phyloP scores from a whole-genome alignment of 805 yeast species.

The Kazachstania africana region DNA sequence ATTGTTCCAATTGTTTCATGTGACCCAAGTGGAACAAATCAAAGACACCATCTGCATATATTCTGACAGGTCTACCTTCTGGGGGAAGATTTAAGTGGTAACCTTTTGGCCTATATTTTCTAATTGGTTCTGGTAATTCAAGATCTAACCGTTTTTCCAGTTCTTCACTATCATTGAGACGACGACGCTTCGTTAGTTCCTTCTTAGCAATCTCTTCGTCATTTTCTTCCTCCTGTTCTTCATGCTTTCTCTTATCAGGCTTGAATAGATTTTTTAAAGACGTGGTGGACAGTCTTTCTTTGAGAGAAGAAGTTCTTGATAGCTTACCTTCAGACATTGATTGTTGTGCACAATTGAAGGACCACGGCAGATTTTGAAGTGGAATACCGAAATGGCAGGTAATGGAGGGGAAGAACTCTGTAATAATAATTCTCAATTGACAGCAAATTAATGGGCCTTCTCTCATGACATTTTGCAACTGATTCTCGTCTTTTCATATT shows the following conservation, averaged over 20 bases:
- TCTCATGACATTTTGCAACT: too few species aligned
- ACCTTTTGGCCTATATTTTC: conserved; percentile 74
- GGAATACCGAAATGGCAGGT: not conserved
- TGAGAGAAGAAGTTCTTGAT: conserved; percentile 14
- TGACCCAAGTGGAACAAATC: conserved; percentile 95
- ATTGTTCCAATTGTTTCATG: conserved; percentile 95
- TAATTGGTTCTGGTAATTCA: conserved; percentile 53
- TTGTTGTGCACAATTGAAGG: not conserved
- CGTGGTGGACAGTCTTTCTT: conserved; percentile 19
- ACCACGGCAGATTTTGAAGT: not conserved
- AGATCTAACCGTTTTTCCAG: conserved; percentile 52
- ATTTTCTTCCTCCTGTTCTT: conserved; percentile 15
- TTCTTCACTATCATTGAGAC: conserved; percentile 15
- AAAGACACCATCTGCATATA: conserved; percentile 98
- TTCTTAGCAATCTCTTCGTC: conserved; percentile 15
- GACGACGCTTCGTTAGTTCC: conserved; percentile 7
- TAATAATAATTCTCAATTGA: too few species aligned
- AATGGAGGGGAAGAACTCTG: too few species aligned
- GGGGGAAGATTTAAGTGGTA: conserved; percentile 76
- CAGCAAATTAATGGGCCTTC: too few species aligned
- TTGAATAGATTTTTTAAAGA: conserved; percentile 26
- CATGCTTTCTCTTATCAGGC: conserved; percentile 14
- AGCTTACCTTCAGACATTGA: conserved; percentile 4
- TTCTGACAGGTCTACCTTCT: conserved; percentile 69
- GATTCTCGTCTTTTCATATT: too few species aligned